Base-by-base conservation (phyloP, 2,329 filamentous ascomycete species). In the Curvularia sp. region DNA sequence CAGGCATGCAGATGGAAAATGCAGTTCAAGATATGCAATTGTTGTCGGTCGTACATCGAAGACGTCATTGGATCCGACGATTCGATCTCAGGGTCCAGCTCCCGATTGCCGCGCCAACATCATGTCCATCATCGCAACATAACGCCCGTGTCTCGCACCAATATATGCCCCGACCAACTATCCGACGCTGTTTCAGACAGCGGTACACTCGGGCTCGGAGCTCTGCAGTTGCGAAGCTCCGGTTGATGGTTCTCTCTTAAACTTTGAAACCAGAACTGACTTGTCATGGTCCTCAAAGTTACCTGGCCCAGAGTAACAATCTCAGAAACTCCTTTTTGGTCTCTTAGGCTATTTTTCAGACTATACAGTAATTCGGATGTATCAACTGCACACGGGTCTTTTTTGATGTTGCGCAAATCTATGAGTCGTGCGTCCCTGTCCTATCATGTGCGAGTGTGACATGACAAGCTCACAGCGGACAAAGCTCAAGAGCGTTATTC, bases 51-150 rank as follows among this genome's bases (percentile, higher is more conserved):
- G 1, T 22, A 18, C n/a, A 50, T 58, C 52, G 41, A 58, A 58
- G 56, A 58, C 56, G 56, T 58, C 56, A 58, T 58, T 49, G 39
- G 30, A 24, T 18, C n/a, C 6, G 26, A 28, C 26, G 3, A 28
- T 42, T n/a, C 43, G 35, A 57, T 58, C 47, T 47, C 56, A 55
- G 52, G 56, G 53, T 58, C 56, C 56, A 55, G 50, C 22, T 20
- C 28, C 49, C 56, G 56, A 58, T 55, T 55, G 44, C 52, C 2
- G 24, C 47, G 53, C 41, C 43, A 50, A 55, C 53, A 55, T 55
- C 52, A 30, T 48, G 38, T 12, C 28, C 31, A 55, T 58, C 56
- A 55, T 58, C 18, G 41, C 51, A 6, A 28, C 15, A 44, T 13
- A 44, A n/a, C 1, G 24, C 13, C 41, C 33, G 33, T 15, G 33